Evolutionary conservation across 2,329 filamentous ascomycete species (phyloP).

Genomic region (Aspergillus texensis): DNA sequence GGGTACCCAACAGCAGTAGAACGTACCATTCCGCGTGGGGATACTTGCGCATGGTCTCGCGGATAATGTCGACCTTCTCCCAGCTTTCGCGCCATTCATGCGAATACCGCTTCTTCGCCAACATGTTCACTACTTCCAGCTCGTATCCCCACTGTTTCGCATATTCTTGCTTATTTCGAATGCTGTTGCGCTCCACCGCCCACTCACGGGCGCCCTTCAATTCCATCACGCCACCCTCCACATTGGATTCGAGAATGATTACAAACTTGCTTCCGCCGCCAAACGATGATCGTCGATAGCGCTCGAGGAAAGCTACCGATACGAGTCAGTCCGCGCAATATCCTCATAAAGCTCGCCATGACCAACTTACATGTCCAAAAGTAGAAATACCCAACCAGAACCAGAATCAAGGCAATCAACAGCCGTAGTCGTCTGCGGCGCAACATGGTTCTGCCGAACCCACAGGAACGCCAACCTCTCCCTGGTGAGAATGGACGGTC

Average conservation of each 20-base stretch:
- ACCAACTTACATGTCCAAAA: constrained; percentile 70
- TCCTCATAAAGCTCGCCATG: constrained; percentile 6
- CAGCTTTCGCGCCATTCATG: constrained; percentile 99
- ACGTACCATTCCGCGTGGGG: constrained; percentile 92
- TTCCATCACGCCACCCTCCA: constrained; percentile 97
- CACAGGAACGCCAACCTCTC: constrained; percentile 33
- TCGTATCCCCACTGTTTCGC: constrained; percentile 88
- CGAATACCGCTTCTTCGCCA: constrained; percentile 96
- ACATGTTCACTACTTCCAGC: constrained; percentile 96
- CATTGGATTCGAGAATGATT: constrained; percentile 88
- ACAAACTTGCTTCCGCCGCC: constrained; percentile 91
- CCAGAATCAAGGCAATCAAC: constrained; percentile 60
- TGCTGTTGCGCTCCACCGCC: constrained; percentile 95
- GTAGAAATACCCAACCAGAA: constrained; percentile 66
- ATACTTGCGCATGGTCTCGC: constrained; percentile 87
- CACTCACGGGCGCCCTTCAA: constrained; percentile 98
- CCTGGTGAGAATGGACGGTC: constrained; percentile 50
- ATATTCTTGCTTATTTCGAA: constrained; percentile 93
- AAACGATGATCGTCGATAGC: constrained; percentile 72
- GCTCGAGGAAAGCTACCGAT: constrained; percentile 59
- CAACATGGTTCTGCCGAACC: constrained; percentile 54
- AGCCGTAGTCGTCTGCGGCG: constrained; percentile 68
- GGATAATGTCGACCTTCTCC: constrained; percentile 96
- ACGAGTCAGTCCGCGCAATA: constrained; percentile 30
- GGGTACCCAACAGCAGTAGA: not conserved